Conservation (phyloP, 1,284 basidiomycete species). For the Malassezia yamatoensis region DNA sequence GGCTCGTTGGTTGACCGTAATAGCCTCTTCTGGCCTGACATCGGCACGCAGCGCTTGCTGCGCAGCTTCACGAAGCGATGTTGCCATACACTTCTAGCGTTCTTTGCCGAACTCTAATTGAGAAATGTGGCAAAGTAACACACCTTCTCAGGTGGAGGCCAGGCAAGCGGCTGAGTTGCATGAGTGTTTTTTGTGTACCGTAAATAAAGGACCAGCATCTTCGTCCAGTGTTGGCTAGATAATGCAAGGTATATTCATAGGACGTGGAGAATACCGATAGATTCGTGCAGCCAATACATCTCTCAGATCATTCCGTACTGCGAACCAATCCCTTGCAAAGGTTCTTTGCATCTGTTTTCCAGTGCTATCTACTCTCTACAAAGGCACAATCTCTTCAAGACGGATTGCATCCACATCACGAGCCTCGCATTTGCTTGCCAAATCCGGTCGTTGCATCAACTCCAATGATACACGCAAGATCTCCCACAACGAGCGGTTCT, state of each 20-base stretch:
- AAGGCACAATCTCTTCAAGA: conserved; percentile 25
- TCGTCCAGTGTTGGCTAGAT: no score
- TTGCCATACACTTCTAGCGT: neutral
- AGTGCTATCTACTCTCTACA: neutral
- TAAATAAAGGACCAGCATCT: no score
- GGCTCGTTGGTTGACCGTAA: conserved; percentile 81
- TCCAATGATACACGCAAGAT: conserved; percentile 42
- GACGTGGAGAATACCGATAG: no score
- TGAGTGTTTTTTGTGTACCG: no score
- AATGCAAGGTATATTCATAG: no score
- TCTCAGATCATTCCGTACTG: neutral
- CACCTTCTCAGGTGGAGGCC: no score
- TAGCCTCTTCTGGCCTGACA: conserved; percentile 55
- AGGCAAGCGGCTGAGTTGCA: no score
- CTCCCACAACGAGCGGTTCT: conserved; percentile 38
- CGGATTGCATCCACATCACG: conserved; percentile 33
- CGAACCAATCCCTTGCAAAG: no score
- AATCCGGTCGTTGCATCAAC: conserved; percentile 35
- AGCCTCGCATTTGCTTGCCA: conserved; percentile 23
- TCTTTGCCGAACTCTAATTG: no score
- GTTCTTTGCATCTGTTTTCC: neutral
- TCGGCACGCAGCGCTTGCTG: conserved; percentile 28
- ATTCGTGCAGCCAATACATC: no score
- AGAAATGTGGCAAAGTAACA: no score
- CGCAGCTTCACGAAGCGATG: conserved; percentile 12